A percentile compares a stretch with the other conserved stretches of the same genome.
phyloP scores from a whole-genome alignment of 768 basidiomycete genomes.

The Mycena amicta region DNA sequence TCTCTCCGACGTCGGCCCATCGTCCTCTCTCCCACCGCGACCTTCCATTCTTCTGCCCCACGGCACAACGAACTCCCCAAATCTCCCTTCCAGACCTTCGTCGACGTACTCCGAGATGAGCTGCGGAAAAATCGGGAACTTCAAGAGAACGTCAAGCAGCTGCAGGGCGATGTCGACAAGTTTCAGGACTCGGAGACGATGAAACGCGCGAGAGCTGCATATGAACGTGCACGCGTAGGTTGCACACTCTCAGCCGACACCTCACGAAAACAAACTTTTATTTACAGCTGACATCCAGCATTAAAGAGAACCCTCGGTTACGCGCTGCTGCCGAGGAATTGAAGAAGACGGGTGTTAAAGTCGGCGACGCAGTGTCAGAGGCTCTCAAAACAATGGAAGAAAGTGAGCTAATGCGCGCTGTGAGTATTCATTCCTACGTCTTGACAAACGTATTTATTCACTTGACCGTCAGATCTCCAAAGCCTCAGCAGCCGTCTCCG shows the following conservation, averaged over 20 bases:
- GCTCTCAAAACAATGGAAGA: conserved; percentile 94
- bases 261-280: no score
- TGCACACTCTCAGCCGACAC: no score
- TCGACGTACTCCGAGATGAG: conserved; percentile 91
- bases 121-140: conserved; percentile 91
- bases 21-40: conserved; percentile 37
- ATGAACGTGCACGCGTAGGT: conserved; percentile 91
- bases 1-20: neutral
- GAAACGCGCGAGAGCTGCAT: conserved; percentile 88
- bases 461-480: conserved; percentile 64
- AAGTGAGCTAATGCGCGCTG: conserved; percentile 86
- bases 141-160: conserved; percentile 95
- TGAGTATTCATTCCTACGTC: conserved; percentile 39
- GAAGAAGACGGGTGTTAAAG: conserved; percentile 84
- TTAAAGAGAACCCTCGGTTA: conserved; percentile 92
- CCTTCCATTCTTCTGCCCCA: conserved; percentile 70
- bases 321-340: conserved; percentile 93
- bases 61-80: conserved; percentile 70
- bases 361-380: conserved; percentile 91
- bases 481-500: conserved; percentile 84
- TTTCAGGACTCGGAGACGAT: conserved; percentile 96
- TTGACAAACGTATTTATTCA: neutral
- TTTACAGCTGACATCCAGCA: conserved; percentile 81
- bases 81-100: conserved; percentile 95
- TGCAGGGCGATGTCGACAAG: conserved; percentile 97